These are phyloP conservation scores for Fusarium coicis DNA, from an alignment of 2,329 filamentous ascomycete species.

Conservation along the genomic window DNA sequence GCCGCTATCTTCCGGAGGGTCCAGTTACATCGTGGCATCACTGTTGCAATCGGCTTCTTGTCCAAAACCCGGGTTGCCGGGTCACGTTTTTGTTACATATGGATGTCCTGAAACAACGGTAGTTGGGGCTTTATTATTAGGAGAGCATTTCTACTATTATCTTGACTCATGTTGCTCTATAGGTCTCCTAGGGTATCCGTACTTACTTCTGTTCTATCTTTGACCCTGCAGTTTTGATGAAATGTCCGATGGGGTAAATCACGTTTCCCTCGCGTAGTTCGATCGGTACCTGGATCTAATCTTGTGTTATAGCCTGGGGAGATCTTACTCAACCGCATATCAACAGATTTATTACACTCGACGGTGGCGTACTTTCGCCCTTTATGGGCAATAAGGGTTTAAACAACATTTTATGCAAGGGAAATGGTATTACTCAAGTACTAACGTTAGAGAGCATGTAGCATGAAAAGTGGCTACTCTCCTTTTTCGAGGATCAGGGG, in stretches of 20 bases:
- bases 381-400: background rate
- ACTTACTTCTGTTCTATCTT: too few species aligned
- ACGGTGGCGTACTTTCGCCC: background rate
- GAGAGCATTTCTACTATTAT: background rate
- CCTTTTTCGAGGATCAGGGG: background rate
- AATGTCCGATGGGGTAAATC: background rate
- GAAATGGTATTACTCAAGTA: background rate
- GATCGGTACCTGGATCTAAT: background rate
- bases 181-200: too few species aligned
- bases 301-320: background rate
- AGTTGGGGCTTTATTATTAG: background rate
- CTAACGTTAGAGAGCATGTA: background rate
- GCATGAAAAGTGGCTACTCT: background rate
- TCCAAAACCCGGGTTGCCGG: constrained; percentile 4
- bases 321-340: background rate
- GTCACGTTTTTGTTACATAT: constrained; percentile 11
- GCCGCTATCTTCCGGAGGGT: background rate
- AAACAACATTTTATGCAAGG: background rate
- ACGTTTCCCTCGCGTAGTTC: background rate
- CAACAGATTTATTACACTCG: background rate
- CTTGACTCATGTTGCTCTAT: background rate
- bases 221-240: background rate
- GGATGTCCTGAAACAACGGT: constrained; percentile 1
- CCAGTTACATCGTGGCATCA: constrained; percentile 23
- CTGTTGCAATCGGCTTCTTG: constrained; percentile 14